Evolutionary conservation across 2,329 filamentous ascomycete species (phyloP).

Genomic region (Pezicula carpinea): DNA sequence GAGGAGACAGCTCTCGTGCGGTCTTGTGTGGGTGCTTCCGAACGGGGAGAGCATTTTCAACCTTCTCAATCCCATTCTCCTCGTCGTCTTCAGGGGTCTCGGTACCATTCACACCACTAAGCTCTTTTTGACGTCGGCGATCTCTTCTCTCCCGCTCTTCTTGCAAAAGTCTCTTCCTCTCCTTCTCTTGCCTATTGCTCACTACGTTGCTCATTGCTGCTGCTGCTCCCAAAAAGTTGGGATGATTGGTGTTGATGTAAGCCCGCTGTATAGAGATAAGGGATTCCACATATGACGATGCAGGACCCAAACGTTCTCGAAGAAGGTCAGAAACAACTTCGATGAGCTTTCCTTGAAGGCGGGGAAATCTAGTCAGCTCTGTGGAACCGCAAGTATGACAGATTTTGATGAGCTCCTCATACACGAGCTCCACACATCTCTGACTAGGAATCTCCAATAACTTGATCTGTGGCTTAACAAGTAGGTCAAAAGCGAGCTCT

Average conservation of each 20-base stretch:
- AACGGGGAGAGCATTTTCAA: conserved; percentile 48
- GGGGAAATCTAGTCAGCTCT: conserved; percentile 85
- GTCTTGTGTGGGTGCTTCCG: conserved; percentile 50
- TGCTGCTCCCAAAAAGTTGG: conserved; percentile 94
- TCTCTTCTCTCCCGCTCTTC: conserved; percentile 87
- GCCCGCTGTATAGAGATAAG: conserved; percentile 95
- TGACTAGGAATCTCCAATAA: conserved; percentile 91
- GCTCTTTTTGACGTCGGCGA: conserved; percentile 74
- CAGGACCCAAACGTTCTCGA: conserved; percentile 84
- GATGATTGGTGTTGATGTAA: conserved; percentile 99
- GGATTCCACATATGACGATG: conserved; percentile 89
- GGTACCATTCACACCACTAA: conserved; percentile 69
- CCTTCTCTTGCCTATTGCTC: conserved; percentile 87
- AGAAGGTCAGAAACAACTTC: conserved; percentile 96
- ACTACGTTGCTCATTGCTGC: conserved; percentile 98
- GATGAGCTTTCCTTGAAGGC: conserved; percentile 93
- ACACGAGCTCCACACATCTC: conserved; percentile 94
- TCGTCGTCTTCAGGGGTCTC: conserved; percentile 61
- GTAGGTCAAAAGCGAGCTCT: conserved; percentile 92
- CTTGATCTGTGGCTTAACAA: conserved; percentile 98
- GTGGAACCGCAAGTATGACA: conserved; percentile 97
- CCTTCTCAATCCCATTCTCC: conserved; percentile 42
- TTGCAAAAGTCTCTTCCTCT: conserved; percentile 72
- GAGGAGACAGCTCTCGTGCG: conserved; percentile 77
- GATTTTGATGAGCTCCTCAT: conserved; percentile 98